phyloP scores from a whole-genome alignment of 2,329 filamentous ascomycete species.

The Hypoxylon sp. region DNA sequence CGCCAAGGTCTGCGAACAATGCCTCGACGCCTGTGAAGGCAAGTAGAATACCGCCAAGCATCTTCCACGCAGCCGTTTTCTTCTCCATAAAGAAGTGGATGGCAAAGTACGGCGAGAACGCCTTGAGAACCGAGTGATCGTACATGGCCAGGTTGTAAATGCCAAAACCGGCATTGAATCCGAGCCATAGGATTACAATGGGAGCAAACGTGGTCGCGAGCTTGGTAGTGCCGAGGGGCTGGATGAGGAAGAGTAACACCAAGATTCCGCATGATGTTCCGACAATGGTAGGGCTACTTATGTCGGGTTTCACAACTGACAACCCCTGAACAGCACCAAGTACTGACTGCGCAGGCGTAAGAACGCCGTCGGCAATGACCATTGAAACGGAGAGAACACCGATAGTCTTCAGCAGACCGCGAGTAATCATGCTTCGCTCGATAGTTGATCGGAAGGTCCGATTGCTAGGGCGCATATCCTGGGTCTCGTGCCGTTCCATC shows the following conservation, averaged over 20 bases:
- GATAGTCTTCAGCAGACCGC: conserved; percentile 70
- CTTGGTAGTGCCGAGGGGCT: conserved; percentile 75
- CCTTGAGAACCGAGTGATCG: conserved; percentile 69
- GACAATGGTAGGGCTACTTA: conserved; percentile 70
- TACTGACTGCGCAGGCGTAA: conserved; percentile 79
- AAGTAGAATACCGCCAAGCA: conserved; percentile 78
- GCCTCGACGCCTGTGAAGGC: conserved; percentile 85
- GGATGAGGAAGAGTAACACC: conserved; percentile 73
- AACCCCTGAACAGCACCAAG: conserved; percentile 77
- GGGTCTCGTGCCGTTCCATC: conserved; percentile 71
- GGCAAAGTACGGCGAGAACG: conserved; percentile 72
- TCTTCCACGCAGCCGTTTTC: conserved; percentile 72
- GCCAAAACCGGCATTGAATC: conserved; percentile 73
- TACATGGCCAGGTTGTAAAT: conserved; percentile 72
- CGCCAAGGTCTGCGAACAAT: conserved; percentile 82
- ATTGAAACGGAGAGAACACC: conserved; percentile 77
- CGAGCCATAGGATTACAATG: conserved; percentile 76
- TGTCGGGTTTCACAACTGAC: conserved; percentile 69
- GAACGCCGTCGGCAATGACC: conserved; percentile 76
- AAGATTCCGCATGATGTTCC: conserved; percentile 76
- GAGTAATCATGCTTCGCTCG: conserved; percentile 68
- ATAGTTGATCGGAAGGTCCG: conserved; percentile 69
- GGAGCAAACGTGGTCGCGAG: conserved; percentile 75
- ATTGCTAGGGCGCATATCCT: conserved; percentile 68
- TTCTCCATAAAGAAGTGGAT: conserved; percentile 73